Evolutionary conservation across 2,329 filamentous ascomycete genomes (phyloP).

Genomic region (Chaetomium olivaceum): DNA sequence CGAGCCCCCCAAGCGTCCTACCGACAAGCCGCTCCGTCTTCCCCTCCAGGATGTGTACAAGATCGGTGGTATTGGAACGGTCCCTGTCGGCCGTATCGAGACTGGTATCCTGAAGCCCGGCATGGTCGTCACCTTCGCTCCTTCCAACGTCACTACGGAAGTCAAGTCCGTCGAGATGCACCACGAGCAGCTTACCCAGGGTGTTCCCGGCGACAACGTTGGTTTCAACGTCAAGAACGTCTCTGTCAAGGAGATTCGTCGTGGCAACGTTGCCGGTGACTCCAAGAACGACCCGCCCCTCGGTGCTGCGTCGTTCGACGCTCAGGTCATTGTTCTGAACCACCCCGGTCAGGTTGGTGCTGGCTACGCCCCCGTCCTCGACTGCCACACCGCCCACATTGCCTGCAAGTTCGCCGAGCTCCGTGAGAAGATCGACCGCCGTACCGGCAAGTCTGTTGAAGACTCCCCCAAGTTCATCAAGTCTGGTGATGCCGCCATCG

Average conservation of each 20-base stretch:
- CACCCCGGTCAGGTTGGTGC: conserved; percentile 99
- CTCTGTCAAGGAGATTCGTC: conserved; percentile 99
- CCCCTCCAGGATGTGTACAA: conserved; percentile 99
- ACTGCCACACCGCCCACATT: conserved; percentile 99
- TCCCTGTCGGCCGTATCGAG: conserved; percentile 99
- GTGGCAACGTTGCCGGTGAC: conserved; percentile 99
- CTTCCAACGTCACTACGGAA: conserved; percentile 99
- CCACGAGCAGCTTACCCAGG: conserved; percentile 97
- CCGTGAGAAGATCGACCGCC: conserved; percentile 99
- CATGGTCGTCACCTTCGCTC: conserved; percentile 98
- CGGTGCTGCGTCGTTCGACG: conserved; percentile 92
- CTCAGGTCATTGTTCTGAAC: conserved; percentile 99
- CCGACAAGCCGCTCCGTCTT: conserved; percentile 99
- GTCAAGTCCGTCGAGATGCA: conserved; percentile 99
- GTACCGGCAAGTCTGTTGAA: conserved; percentile 98
- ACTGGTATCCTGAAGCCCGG: conserved; percentile 91
- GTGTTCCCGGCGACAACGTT: conserved; percentile 99
- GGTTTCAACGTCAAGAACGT: conserved; percentile 99
- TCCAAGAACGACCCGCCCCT: conserved; percentile 98
- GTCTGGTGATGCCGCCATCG: conserved; percentile 99
- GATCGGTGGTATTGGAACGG: conserved; percentile 99
- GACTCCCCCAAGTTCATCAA: conserved; percentile 98
- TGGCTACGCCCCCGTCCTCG: conserved; percentile 97
- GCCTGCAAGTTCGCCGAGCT: conserved; percentile 99
- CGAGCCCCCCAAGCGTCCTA: conserved; percentile 86